These are phyloP conservation scores for Komagataella phaffii DNA, from an alignment of 805 yeast species.

Conservation along the genomic window DNA sequence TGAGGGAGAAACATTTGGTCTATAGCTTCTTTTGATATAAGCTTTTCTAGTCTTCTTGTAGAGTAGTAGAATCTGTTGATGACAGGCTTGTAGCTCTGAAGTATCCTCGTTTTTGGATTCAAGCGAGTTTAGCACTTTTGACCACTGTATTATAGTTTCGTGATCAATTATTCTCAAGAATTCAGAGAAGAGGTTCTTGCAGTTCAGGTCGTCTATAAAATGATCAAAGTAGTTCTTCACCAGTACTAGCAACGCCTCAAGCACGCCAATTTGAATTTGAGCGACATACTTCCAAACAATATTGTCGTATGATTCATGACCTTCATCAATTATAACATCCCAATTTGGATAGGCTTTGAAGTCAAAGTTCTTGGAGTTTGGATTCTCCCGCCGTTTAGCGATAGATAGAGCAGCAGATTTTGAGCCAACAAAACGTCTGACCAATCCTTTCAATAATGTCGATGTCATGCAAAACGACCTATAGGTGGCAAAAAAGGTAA, in stretches of 20 bases:
- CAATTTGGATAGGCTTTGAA: conserved; percentile 35
- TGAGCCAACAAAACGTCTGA: conserved; percentile 47
- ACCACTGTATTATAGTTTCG: conserved; percentile 44
- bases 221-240: conserved; percentile 63
- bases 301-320: conserved; percentile 28
- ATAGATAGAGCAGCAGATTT: conserved; percentile 47
- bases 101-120: conserved; percentile 11
- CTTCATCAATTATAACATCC: conserved; percentile 23
- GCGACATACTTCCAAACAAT: conserved; percentile 51
- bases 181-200: conserved; percentile 47
- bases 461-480: conserved; percentile 51
- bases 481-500: conserved; percentile 58
- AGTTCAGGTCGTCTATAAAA: conserved; percentile 53
- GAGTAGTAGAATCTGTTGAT: conserved; percentile 20
- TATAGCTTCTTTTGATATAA: conserved; percentile 57
- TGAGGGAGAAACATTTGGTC: conserved; percentile 34
- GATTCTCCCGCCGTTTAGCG: conserved; percentile 9
- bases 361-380: not conserved
- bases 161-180: conserved; percentile 55
- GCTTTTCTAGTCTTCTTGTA: conserved; percentile 56
- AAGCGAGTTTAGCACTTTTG: conserved; percentile 16
- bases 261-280: conserved; percentile 69
- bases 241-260: conserved; percentile 63
- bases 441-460: conserved; percentile 35
- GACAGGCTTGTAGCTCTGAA: conserved; percentile 10